A percentile compares a stretch with the other conserved stretches of the same genome.
Conservation (phyloP, 1,139 yeast species). For the Magnusiomyces magnusii region DNA sequence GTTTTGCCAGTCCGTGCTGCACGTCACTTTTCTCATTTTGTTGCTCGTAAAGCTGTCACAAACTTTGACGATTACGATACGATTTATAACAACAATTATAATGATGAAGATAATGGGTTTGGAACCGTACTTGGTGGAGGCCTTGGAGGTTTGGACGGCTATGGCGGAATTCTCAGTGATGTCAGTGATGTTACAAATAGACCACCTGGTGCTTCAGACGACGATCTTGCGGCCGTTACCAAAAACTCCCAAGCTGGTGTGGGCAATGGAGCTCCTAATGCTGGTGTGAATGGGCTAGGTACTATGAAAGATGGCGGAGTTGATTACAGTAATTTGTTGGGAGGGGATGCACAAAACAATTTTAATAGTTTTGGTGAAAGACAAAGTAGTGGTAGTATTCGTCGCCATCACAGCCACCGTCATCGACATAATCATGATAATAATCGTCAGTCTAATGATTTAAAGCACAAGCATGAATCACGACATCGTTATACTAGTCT, state of each 20-base stretch:
- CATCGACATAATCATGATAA: neutral
- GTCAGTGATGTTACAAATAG: neutral
- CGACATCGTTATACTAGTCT: too few species aligned
- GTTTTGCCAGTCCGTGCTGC: slow-evolving; percentile 1
- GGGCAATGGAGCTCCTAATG: neutral
- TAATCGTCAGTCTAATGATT: too few species aligned
- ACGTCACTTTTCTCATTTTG: slow-evolving; percentile 1
- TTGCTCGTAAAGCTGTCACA: neutral
- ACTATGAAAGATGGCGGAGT: neutral
- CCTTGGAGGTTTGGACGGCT: neutral
- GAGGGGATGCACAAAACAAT: neutral
- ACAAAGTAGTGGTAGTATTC: neutral
- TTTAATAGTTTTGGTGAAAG: neutral
- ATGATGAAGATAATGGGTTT: neutral
- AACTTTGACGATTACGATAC: neutral
- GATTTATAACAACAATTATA: neutral
- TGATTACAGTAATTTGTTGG: neutral
- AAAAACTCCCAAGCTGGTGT: neutral
- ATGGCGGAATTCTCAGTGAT: neutral
- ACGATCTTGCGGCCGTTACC: neutral
- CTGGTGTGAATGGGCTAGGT: neutral
- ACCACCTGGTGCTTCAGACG: neutral
- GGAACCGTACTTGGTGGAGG: neutral
- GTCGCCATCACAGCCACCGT: neutral
- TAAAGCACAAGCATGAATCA: too few species aligned